These are phyloP conservation scores for Cyberlindnera petersonii DNA, from an alignment of 805 yeast genomes.

Conservation along the genomic window DNA sequence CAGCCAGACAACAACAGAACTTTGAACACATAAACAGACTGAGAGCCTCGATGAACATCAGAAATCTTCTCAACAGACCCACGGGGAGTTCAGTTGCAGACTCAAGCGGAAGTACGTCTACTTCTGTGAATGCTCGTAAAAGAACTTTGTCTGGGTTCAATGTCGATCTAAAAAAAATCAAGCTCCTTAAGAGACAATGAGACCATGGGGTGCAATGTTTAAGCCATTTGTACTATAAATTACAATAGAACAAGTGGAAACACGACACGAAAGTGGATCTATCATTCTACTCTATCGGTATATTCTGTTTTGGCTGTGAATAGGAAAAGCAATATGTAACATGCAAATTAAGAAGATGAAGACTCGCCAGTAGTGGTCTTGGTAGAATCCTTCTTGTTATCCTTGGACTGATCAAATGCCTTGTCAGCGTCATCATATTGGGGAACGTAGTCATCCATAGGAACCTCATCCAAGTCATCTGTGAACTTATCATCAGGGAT, in stretches of 20 bases:
- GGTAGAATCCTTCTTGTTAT: background rate
- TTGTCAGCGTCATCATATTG: slow-evolving; percentile 27
- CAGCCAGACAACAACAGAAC: too few species aligned
- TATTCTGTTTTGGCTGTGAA: too few species aligned
- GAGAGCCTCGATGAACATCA: too few species aligned
- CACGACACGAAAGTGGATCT: too few species aligned
- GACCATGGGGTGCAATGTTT: too few species aligned
- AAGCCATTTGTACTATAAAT: too few species aligned
- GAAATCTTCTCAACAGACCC: too few species aligned
- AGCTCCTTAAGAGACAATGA: background rate
- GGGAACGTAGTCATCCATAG: slow-evolving; percentile 24
- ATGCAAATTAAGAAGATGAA: background rate
- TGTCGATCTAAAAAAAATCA: background rate
- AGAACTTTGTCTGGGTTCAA: background rate
- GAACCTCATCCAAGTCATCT: slow-evolving; percentile 21
- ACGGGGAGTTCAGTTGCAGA: background rate
- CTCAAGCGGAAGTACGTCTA: background rate
- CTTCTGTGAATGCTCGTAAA: too few species aligned
- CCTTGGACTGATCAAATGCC: slow-evolving; percentile 3
- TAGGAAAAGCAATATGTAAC: too few species aligned
- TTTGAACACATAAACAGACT: too few species aligned
- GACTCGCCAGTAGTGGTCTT: background rate
- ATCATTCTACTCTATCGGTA: too few species aligned
- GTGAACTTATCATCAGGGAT: slow-evolving; percentile 8
- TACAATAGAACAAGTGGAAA: too few species aligned